Percentiles rank a stretch among this genome's conserved stretches.
These are phyloP conservation scores for Dipteronia sinensis DNA, from an alignment of 345 rosid species.

Conservation along the genomic window DNA sequence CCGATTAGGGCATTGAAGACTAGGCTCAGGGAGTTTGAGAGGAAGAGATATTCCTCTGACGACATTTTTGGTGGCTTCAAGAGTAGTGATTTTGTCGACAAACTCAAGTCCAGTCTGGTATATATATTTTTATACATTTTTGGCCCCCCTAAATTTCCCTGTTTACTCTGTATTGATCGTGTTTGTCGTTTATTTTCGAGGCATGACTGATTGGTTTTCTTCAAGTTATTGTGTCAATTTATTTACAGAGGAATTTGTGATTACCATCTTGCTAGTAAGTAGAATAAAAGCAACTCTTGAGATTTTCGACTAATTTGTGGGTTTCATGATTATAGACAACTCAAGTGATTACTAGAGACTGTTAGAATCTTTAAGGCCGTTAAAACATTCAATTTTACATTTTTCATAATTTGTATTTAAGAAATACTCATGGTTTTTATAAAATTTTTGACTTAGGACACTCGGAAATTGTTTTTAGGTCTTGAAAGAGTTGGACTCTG, in stretches of 20 bases:
- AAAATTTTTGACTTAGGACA: not conserved
- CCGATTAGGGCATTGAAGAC: conserved; percentile 74
- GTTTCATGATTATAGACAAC: not conserved
- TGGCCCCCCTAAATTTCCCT: not conserved
- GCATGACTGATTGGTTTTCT: too few relatives aligned
- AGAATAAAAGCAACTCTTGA: too few relatives aligned
- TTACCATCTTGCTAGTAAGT: too few relatives aligned
- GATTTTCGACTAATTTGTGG: not conserved
- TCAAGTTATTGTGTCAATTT: too few relatives aligned
- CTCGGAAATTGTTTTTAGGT: not conserved
- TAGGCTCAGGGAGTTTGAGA: conserved; percentile 80
- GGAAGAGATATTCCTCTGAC: conserved; percentile 51
- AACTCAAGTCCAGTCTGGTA: conserved; percentile 90
- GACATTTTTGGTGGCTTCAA: conserved; percentile 74
- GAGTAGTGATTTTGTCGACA: conserved; percentile 77
- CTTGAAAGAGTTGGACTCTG: not conserved
- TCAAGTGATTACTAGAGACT: not conserved
- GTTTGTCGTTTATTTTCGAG: not conserved
- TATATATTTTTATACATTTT: conserved; percentile 6
- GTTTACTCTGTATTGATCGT: not conserved
- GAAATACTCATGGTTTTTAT: not conserved
- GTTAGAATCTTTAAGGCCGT: not conserved
- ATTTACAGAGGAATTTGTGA: too few relatives aligned
- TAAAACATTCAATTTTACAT: too few relatives aligned
- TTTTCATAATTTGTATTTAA: too few relatives aligned